Base-by-base conservation (phyloP, 345 rosid species). In the Carallia pectinifolia region DNA sequence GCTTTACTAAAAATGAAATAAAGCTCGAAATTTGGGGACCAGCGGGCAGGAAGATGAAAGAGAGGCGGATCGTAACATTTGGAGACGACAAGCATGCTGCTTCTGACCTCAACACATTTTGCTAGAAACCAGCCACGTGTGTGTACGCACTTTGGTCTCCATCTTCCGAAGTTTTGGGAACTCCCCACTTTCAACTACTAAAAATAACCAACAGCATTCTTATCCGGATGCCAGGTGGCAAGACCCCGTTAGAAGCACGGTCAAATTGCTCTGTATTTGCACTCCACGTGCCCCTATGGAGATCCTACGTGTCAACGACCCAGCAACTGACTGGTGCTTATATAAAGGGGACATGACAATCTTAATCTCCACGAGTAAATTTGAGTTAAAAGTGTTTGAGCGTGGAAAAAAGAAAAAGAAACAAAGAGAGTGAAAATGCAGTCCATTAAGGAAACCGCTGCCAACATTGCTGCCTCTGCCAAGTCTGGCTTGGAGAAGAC, bases 381-480 rank as follows among this genome's bases (percentile, higher is more conserved):
- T 6, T n/a, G 29, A 54, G 30, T 54, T 10, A 9, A 23, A 23
- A 38, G 18, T 48, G 19, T 40, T 58, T 13, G 18, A 7, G 23
- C 15, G 16, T 38, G 38, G 62, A 2, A 36, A 52, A 53, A 62
- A 79, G 12, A 3, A 44, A 16, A 2, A 16, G 23, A 5, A 56
- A 6, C 29, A 53, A 15, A 0, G 12, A 30, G 62, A 16, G 54
- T 40, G 23, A 67, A 75, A 60, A 86, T 89, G 86, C 80, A 86
- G 69, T 31, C 90, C 2, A 33, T 71, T 58, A 91, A 84, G 76
- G 92, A 91, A 80, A 72, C 84, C n/a, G 93, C 85, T 27, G 74
- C 90, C 55, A 86, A 94, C 78, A 10, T 79, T 6, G 87, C 86
- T n/a, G 98, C 98, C 81, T 88, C 97, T 6, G 92, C 98, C 37